Percentiles rank a stretch among this genome's conserved stretches.
Conservation (phyloP, 495 filamentous ascomycete species). For the Aspergillus mulundensis region DNA sequence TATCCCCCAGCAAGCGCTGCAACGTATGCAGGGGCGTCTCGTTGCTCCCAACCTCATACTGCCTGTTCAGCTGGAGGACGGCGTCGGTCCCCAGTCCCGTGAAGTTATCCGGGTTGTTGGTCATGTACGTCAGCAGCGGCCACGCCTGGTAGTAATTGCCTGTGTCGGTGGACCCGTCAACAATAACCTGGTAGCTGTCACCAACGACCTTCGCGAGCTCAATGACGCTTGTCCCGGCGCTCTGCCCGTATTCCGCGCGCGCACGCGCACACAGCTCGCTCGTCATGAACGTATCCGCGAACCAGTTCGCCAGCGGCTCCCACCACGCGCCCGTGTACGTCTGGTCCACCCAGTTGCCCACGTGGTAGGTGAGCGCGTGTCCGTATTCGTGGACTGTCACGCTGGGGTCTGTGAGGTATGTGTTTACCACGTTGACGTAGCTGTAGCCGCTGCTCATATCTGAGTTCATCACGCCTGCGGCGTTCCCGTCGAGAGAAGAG, state of each 20-base stretch:
- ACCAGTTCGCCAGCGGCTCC: conserved; percentile 13
- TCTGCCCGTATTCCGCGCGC: neutral
- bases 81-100: conserved; percentile 7
- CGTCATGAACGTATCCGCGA: conserved; percentile 12
- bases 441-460: conserved; percentile 9
- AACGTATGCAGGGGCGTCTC: conserved; percentile 15
- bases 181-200: conserved; percentile 13
- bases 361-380: conserved; percentile 16
- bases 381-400: conserved; percentile 17
- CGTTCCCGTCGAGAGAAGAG: neutral
- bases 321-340: conserved; percentile 11
- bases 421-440: conserved; percentile 6
- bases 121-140: conserved; percentile 13
- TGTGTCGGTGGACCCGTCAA: conserved; percentile 2
- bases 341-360: conserved; percentile 13
- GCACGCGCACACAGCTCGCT: conserved; percentile 6
- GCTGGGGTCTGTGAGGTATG: conserved; percentile 1
- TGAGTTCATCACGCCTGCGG: conserved; percentile 8
- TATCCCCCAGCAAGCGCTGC: neutral
- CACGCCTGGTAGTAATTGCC: conserved; percentile 17
- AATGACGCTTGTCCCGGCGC: conserved; percentile 1
- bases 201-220: conserved; percentile 13
- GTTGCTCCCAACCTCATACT: conserved; percentile 10
- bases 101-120: conserved; percentile 15
- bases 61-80: conserved; percentile 4